These are phyloP conservation scores for Oropetium thomaeum DNA, from an alignment of 176 grass and related monocot genomes.

Conservation along the genomic window DNA sequence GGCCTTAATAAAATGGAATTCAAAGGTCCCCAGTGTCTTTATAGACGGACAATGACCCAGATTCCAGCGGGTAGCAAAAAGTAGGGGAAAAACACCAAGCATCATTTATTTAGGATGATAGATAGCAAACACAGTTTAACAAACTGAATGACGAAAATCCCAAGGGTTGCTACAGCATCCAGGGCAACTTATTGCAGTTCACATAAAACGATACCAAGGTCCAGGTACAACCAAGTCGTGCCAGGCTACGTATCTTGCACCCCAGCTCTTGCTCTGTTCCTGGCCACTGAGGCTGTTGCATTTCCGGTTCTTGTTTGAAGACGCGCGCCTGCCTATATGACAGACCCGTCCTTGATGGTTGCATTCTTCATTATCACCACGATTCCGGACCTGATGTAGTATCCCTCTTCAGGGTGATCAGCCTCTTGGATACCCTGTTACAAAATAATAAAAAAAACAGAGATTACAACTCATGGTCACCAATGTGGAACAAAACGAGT, in stretches of 20 bases:
- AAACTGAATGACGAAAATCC: neutral
- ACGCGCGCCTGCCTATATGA: conserved; percentile 26
- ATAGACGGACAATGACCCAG: neutral
- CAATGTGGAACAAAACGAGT: neutral
- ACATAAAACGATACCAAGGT: conserved; percentile 3
- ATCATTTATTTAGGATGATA: neutral
- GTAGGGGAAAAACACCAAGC: neutral
- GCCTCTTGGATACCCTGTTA: conserved; percentile 68
- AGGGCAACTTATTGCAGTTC: conserved; percentile 19
- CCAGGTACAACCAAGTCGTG: neutral
- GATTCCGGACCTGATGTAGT: conserved; percentile 67
- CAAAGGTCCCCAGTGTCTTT: neutral
- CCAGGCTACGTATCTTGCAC: neutral
- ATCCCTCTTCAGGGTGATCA: conserved; percentile 54
- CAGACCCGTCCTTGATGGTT: conserved; percentile 54
- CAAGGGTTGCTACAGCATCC: conserved; percentile 3
- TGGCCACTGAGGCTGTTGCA: neutral
- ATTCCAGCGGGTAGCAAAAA: neutral
- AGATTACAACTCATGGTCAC: neutral
- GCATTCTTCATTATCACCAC: conserved; percentile 58
- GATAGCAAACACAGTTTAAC: neutral
- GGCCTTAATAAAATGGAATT: neutral
- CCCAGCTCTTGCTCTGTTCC: neutral
- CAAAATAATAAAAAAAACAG: too few species aligned
- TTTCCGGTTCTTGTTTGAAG: neutral